A percentile compares a stretch with the other conserved stretches of the same genome.
phyloP scores from a whole-genome alignment of 225 moss, liverwort and hornwort genomes.

The Ulota crispa region DNA sequence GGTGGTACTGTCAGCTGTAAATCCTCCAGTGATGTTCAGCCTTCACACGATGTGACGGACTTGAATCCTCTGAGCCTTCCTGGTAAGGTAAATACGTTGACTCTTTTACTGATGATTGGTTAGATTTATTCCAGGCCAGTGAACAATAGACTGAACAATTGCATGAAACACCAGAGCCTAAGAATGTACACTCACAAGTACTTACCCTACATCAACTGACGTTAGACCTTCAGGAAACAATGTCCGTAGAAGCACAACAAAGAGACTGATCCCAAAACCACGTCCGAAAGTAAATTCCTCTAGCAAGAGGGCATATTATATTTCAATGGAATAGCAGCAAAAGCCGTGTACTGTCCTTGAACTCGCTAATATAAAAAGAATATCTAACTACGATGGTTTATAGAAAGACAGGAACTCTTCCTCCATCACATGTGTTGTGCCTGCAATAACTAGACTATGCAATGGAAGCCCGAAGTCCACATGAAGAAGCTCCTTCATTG shows the following conservation, averaged over 20 bases:
- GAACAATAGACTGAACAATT: background rate
- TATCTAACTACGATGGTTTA: conserved; percentile 40
- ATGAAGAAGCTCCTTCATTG: conserved; percentile 68
- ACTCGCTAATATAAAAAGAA: background rate
- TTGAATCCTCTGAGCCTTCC: background rate
- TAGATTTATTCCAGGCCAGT: background rate
- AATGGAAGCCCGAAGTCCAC: conserved; percentile 84
- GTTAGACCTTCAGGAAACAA: background rate
- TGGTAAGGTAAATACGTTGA: background rate
- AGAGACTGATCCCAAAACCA: conserved; percentile 3
- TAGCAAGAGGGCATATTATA: background rate
- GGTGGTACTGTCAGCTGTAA: background rate
- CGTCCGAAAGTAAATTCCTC: background rate
- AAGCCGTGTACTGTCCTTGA: background rate
- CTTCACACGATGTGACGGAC: background rate
- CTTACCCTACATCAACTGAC: background rate
- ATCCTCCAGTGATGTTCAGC: background rate
- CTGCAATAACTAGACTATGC: conserved; percentile 87
- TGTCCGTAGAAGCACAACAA: background rate
- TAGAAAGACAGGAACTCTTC: conserved; percentile 87
- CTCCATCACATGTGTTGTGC: conserved; percentile 87
- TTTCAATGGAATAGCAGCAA: background rate
- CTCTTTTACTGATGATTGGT: background rate
- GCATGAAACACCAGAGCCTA: background rate
- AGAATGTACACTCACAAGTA: background rate